Evolutionary conservation across 352 stramenopile species (phyloP).

Genomic region (Phytophthora brassicae): DNA sequence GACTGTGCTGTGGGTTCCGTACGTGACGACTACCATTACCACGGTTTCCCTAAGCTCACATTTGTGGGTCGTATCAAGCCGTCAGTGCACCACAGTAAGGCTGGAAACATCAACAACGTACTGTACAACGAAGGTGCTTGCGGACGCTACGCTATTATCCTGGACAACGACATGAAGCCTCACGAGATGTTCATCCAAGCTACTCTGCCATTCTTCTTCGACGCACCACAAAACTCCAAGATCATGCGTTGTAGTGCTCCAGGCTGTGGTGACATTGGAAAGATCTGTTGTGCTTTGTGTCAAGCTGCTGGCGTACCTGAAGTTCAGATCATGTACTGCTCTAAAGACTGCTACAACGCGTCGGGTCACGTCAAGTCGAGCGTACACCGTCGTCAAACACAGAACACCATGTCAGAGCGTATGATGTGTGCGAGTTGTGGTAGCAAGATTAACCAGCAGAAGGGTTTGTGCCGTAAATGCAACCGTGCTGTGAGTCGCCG

Average conservation of each 20-base stretch:
- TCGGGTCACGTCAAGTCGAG: constrained; percentile 64
- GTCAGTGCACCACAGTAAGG: constrained; percentile 74
- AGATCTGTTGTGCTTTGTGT: constrained; percentile 76
- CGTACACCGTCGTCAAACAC: constrained; percentile 68
- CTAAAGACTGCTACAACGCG: constrained; percentile 79
- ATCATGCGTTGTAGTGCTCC: constrained; percentile 59
- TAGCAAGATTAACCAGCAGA: constrained; percentile 69
- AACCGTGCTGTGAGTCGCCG: constrained; percentile 40
- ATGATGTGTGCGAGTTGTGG: constrained; percentile 64
- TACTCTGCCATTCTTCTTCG: constrained; percentile 72
- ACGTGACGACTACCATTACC: constrained; percentile 73
- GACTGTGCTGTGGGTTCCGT: constrained; percentile 71
- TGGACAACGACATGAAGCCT: constrained; percentile 86
- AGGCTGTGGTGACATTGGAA: constrained; percentile 68
- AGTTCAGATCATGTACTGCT: constrained; percentile 71
- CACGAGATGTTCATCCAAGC: constrained; percentile 79
- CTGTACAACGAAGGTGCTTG: constrained; percentile 78
- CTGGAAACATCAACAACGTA: constrained; percentile 84
- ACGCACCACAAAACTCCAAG: constrained; percentile 65
- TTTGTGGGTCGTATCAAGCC: constrained; percentile 71
- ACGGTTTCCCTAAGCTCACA: constrained; percentile 57
- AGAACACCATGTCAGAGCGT: constrained; percentile 64
- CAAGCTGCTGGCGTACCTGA: constrained; percentile 66
- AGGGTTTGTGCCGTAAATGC: constrained; percentile 66
- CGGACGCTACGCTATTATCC: constrained; percentile 71